Evolutionary conservation across 148 eudicot genomes (phyloP), one percentile per base, ranked within the genome.

Genomic region (Rhododendron molle): DNA sequence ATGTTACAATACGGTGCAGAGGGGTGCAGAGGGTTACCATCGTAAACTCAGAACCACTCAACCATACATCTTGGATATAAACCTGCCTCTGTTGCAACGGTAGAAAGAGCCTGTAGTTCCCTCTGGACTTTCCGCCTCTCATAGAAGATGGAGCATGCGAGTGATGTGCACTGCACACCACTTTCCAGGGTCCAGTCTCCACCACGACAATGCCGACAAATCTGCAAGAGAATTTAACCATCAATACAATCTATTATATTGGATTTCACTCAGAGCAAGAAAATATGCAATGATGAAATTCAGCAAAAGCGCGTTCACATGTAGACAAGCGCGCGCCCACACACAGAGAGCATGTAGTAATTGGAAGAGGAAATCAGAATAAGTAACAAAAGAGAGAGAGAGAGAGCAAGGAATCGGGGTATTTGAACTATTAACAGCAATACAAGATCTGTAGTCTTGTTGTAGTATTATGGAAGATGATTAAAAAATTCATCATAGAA

Each of bases 121-220:
- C 93, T 94, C 90, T 97, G 96, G 77, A 93, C 92, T 89, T 97
- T 97, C 28, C 93, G 89, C 85, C 99, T 93, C 89, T 97, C 98
- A 38, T 92, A 97, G 86, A 92, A 97, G 65, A 97, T 91, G 0
- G 98, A 86, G 87, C 99, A 97, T 4, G 98, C 98, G 46, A 97
- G 92, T 4, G 99, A 94, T 30, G 90, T 92, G 89, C 99, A 97
- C 88, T 93, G 93, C 85, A 97, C 92, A 28, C 98, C 94, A 84
- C 94, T 94, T 86, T 97, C 98, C 58, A 93, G 60, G 60, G 91
- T 49, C 97, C 98, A 93, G 86, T 97, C 99, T 18, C 98, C 99
- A 83, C 99, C 99, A 78, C 99, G 98, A 92, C 99, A 97, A 76
- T 95, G 95, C 84, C 96, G 90, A 83, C 99, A 97, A 80, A 95